Conservation (phyloP, 176 grass and related monocot genomes). For the Oryza glaberrima region DNA sequence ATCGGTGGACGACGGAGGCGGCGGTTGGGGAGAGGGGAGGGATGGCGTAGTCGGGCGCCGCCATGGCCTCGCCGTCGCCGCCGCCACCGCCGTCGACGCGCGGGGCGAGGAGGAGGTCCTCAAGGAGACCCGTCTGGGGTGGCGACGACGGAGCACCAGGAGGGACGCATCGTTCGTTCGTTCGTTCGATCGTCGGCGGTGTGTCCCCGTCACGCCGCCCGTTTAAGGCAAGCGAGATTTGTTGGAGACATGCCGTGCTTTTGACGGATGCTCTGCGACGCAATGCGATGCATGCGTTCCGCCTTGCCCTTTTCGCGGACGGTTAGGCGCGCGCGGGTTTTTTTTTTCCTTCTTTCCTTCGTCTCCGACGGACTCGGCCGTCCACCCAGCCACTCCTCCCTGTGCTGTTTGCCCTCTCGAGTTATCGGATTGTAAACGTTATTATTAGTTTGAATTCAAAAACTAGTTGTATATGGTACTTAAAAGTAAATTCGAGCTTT, state of each 20-base stretch:
- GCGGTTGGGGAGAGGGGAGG: constrained; percentile 67
- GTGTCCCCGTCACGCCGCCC: neutral
- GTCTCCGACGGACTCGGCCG: constrained; percentile 26
- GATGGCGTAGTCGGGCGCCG: constrained; percentile 42
- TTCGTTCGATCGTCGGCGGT: constrained; percentile 7
- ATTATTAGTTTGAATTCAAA: no score
- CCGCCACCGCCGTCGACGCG: constrained; percentile 8
- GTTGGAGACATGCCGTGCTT: constrained; percentile 23
- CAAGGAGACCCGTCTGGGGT: constrained; percentile 62
- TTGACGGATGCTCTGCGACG: neutral
- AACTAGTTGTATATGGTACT: no score
- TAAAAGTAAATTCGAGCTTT: neutral
- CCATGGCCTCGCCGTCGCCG: neutral
- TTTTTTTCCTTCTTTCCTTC: neutral
- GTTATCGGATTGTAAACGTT: neutral
- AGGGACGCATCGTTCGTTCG: constrained; percentile 23
- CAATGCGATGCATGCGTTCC: neutral
- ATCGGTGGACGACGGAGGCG: constrained; percentile 67
- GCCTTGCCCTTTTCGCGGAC: constrained; percentile 10
- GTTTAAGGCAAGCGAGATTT: neutral
- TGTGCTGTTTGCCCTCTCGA: neutral
- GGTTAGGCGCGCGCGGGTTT: neutral
- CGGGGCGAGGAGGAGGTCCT: constrained; percentile 50
- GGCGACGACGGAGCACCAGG: constrained; percentile 7
- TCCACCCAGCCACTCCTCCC: neutral